Base-by-base conservation (phyloP, 164 flowering plant genomes). In the Macadamia tetraphylla region DNA sequence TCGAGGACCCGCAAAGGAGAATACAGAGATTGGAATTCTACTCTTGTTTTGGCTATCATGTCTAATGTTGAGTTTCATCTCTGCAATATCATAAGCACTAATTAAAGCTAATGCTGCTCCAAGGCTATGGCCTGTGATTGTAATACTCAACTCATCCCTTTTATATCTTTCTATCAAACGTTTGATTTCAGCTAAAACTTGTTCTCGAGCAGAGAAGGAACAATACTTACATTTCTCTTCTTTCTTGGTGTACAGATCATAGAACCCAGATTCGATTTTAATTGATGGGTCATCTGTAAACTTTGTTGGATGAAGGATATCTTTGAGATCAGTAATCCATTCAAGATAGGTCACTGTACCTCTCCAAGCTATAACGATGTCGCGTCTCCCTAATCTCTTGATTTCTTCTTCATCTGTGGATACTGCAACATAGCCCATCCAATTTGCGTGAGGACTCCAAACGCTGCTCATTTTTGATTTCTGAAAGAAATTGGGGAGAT, bases 361-460 rank as follows among this genome's bases (percentile, higher is more conserved):
- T 17, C 97, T 67, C 94, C 94, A 92, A 0, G 92, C 84, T 3
- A 92, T 62, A 11, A 85, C 75, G 29, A 89, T 85, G 58, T 92
- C 94, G 1, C 96, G 77, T 4, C 97, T 79, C 6, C 97, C 97
- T 0, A 88, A 73, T 46, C 88, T 70, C 14, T 62, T 66, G 68
- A 82, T 71, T 78, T 77, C 86, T 0, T 78, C 79, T 13, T 79
- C 84, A 56, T 86, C 82, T 13, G 78, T 76, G 15, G 87, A 52
- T 11, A 89, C 91, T 0, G 97, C 92, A 0, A 92, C 81, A 71
- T 88, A 92, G 42, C 96, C 97, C 84, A 89, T 88, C 96, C 96
- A 92, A 70, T 89, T 92, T 1, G 96, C 90, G 44, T 87, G 81
- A n/a, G 65, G 68, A 79, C 94, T 88, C 96, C 97, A 89, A 0